Evolutionary conservation across 2,329 filamentous ascomycete species (phyloP).

Genomic region (Capronia coronata): DNA sequence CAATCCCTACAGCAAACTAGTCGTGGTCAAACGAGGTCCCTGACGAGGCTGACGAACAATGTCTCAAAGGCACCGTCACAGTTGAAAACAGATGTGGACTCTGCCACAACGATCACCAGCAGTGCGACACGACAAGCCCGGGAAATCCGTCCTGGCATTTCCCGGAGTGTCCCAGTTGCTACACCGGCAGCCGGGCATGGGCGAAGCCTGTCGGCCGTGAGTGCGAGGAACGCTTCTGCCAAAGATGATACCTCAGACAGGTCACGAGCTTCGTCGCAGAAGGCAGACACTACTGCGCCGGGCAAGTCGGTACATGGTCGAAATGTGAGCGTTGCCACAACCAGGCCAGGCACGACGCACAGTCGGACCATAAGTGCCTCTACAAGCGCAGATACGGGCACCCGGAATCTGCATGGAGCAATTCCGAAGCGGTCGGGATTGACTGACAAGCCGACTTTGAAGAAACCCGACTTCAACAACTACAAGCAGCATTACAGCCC

Average conservation of each 20-base stretch:
- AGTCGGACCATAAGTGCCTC: constrained; percentile 6
- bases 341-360: neutral
- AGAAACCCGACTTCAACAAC: constrained; percentile 33
- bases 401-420: neutral
- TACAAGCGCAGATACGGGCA: neutral
- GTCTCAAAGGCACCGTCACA: neutral
- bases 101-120: too few relatives aligned
- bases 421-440: neutral
- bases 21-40: neutral
- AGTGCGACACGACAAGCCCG: neutral
- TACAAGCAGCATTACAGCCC: constrained; percentile 38
- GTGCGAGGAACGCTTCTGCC: neutral
- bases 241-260: neutral
- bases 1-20: too few relatives aligned
- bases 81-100: neutral
- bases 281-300: neutral
- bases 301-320: neutral
- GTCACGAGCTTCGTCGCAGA: neutral
- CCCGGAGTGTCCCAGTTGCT: neutral
- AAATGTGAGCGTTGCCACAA: constrained; percentile 3
- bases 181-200: constrained; percentile 1
- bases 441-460: neutral
- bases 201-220: constrained; percentile 6
- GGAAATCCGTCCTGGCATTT: neutral
- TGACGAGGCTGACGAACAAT: neutral